Evolutionary conservation across 352 stramenopile species (phyloP).

Genomic region (Pythium monospermum): DNA sequence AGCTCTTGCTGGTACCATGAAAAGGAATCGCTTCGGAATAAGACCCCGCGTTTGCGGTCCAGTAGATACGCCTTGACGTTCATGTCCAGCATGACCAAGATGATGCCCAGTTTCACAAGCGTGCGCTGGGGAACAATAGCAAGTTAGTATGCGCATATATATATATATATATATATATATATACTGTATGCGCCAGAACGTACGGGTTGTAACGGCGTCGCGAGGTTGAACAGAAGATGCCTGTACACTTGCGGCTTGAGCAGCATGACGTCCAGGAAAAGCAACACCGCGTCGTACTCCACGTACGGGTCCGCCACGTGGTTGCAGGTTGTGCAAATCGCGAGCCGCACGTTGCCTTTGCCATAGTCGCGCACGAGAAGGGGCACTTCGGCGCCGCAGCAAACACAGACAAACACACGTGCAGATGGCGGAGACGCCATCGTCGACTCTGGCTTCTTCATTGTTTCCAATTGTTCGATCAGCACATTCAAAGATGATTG

Average conservation of each 20-base stretch:
- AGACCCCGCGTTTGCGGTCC: constrained; percentile 55
- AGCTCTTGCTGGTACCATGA: constrained; percentile 46
- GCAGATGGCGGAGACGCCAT: not conserved
- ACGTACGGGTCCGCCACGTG: constrained; percentile 83
- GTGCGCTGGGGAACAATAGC: too few relatives aligned
- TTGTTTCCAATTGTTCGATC: too few relatives aligned
- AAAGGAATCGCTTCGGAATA: constrained; percentile 41
- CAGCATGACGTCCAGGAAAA: constrained; percentile 83
- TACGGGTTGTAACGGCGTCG: constrained; percentile 36
- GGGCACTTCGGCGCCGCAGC: constrained; percentile 59
- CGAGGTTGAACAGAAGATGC: constrained; percentile 80
- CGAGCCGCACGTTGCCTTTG: constrained; percentile 78
- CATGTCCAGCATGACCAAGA: constrained; percentile 82
- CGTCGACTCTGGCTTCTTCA: not conserved
- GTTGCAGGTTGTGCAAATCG: constrained; percentile 67
- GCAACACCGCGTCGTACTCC: constrained; percentile 81
- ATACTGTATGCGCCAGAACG: not conserved
- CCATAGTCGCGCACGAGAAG: constrained; percentile 79
- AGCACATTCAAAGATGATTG: too few relatives aligned
- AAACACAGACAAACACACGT: constrained; percentile 58
- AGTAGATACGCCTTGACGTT: constrained; percentile 84
- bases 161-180: not conserved
- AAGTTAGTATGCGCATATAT: not conserved
- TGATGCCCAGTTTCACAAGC: constrained; percentile 69
- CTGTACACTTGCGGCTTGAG: constrained; percentile 83